These are phyloP conservation scores for Phytophthora multivora DNA, from an alignment of 352 stramenopile species.

Conservation along the genomic window DNA sequence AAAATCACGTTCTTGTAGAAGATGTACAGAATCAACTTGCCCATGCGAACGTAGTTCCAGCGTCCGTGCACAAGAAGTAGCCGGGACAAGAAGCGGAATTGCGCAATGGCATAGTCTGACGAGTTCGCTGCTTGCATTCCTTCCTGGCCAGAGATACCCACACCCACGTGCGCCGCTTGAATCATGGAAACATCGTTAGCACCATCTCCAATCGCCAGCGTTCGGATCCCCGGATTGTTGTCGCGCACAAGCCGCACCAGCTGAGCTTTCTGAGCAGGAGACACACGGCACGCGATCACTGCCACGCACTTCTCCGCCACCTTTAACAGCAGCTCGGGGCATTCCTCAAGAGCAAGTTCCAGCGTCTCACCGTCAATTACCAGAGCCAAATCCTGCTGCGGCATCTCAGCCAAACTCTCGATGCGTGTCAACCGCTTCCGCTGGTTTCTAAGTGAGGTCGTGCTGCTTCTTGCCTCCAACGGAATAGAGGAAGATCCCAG, in stretches of 20 bases:
- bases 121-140: constrained; percentile 95
- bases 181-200: constrained; percentile 98
- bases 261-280: constrained; percentile 92
- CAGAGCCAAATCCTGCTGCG: constrained; percentile 55
- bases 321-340: constrained; percentile 67
- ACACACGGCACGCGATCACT: constrained; percentile 94
- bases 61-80: constrained; percentile 93
- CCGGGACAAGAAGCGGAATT: constrained; percentile 93
- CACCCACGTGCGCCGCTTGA: constrained; percentile 91
- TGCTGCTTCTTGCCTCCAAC: constrained; percentile 20
- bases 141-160: constrained; percentile 94
- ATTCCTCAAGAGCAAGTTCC: constrained; percentile 77
- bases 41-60: constrained; percentile 94
- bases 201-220: constrained; percentile 93
- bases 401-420: constrained; percentile 63
- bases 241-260: constrained; percentile 93
- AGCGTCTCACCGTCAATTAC: constrained; percentile 87
- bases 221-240: constrained; percentile 83
- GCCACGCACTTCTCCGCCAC: constrained; percentile 86
- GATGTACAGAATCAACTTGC: constrained; percentile 93
- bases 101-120: constrained; percentile 94
- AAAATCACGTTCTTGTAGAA: constrained; percentile 98
- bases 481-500: neutral
- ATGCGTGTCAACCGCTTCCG: constrained; percentile 60
- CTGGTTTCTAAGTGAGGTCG: constrained; percentile 13